Percentiles rank a stretch among this genome's conserved stretches.
Conservation (phyloP, 805 yeast genomes). For the Ogataea ramenticola region DNA sequence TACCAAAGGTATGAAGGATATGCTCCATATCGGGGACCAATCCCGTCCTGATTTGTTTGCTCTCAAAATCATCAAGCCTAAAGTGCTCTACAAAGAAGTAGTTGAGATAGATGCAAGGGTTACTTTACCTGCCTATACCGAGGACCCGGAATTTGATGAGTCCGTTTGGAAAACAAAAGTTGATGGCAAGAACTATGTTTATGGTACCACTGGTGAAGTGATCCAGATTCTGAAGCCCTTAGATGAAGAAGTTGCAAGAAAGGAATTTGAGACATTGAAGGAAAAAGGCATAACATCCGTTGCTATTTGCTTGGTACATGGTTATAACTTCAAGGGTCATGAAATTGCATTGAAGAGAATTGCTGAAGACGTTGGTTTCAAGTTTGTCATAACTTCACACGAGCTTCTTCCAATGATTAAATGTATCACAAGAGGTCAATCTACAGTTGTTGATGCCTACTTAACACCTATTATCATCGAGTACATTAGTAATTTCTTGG, state of each 20-base stretch:
- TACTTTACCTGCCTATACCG: slow-evolving; percentile 30
- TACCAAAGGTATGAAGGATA: slow-evolving; percentile 38
- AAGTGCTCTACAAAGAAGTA: slow-evolving; percentile 31
- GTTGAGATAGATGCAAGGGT: slow-evolving; percentile 39
- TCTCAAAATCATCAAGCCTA: slow-evolving; percentile 34
- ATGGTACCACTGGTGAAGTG: slow-evolving; percentile 30
- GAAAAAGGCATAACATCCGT: slow-evolving; percentile 19
- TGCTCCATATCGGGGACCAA: slow-evolving; percentile 37
- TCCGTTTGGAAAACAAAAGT: slow-evolving; percentile 1
- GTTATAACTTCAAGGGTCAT: slow-evolving; percentile 29
- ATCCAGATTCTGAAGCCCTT: slow-evolving; percentile 26
- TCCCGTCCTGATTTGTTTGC: slow-evolving; percentile 39
- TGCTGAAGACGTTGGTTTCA: slow-evolving; percentile 42
- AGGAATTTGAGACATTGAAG: slow-evolving; percentile 5
- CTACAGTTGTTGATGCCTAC: slow-evolving; percentile 32
- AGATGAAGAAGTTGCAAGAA: slow-evolving; percentile 19
- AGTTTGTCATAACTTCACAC: slow-evolving; percentile 23
- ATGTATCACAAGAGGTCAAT: slow-evolving; percentile 29
- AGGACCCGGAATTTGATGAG: slow-evolving; percentile 22
- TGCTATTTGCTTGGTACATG: slow-evolving; percentile 30
- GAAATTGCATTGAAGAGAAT: slow-evolving; percentile 24
- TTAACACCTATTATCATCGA: slow-evolving; percentile 30
- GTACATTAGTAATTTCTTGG: slow-evolving; percentile 28
- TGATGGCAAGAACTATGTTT: slow-evolving; percentile 17
- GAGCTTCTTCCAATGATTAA: slow-evolving; percentile 28